Base-by-base conservation (phyloP, 495 filamentous ascomycete species). In the Aspergillus cristatus region DNA sequence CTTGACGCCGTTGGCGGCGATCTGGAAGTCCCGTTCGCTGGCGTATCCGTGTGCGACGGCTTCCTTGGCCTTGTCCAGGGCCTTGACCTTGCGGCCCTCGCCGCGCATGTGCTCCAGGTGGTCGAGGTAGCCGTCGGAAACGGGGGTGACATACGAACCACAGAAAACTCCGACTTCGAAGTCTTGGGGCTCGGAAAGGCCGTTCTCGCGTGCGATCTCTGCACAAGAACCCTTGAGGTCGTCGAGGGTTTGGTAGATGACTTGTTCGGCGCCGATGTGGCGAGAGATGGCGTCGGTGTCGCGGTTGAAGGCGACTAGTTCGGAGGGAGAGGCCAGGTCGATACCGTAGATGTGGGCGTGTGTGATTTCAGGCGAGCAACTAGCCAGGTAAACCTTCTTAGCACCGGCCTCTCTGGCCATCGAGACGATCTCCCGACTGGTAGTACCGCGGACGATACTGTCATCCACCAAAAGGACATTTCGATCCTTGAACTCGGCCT, bases 121-220 rank as follows among this genome's bases (percentile, higher is more conserved):
- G 35, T 84, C 75, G 50, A 98, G 93, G 63, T 97, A 96, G 17
- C 71, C 79, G n/a, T 79, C 69, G 1, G 76, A 70, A 3, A 97
- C 85, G 0, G 79, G 80, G 1, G 91, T 99, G 33, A 86, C 67
- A 59, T 97, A 96, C 51, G 75, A 76, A 15, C 93, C 91, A 45
- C 84, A 93, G 70, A 98, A 97, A 12, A 97, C 88, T 43, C 91
- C 90, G n/a, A 94, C 80, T 58, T 97, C 93, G 43, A 97, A 96
- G 34, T 74, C 56, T 14, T 65, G 65, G n/a, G 67, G 67, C 20
- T 65, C 60, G 18, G 75, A 58, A 22, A 62, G 69, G 22, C 78
- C 63, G 28, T 74, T 60, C 28, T 75, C 68, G 12, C 70, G 58
- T 1, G 63, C 67, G 3, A 82, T 74, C 49, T 86, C 81, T 0